Evolutionary conservation across 2,329 filamentous ascomycete genomes (phyloP).

Genomic region (Aspergillus pseudonomiae): DNA sequence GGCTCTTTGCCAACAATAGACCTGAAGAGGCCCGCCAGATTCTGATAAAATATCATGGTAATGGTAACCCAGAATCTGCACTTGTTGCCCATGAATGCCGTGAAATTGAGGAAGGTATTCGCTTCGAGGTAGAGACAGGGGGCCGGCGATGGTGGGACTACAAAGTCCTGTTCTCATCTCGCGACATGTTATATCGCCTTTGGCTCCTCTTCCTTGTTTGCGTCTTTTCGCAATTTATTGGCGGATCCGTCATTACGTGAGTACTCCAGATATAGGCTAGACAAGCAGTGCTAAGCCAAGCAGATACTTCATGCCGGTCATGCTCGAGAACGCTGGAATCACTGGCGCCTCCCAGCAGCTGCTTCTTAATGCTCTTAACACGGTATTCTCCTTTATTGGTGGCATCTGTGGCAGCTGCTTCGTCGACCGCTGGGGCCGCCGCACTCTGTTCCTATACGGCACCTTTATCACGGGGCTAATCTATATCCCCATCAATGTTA

Average conservation of each 20-base stretch:
- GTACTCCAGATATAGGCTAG: not conserved
- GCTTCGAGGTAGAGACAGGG: conserved; percentile 10
- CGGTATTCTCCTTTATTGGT: conserved; percentile 11
- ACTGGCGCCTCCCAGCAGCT: conserved; percentile 8
- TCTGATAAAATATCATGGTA: conserved; percentile 63
- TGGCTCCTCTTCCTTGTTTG: conserved; percentile 14
- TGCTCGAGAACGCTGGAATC: conserved; percentile 13
- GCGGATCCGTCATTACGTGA: conserved; percentile 13
- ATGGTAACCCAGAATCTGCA: conserved; percentile 41
- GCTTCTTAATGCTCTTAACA: conserved; percentile 13
- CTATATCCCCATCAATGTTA: conserved; percentile 14
- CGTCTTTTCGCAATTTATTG: conserved; percentile 13
- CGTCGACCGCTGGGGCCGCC: conserved; percentile 12
- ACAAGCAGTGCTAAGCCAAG: not conserved
- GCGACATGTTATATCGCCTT: conserved; percentile 13
- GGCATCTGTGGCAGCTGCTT: conserved; percentile 12
- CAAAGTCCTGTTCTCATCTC: conserved; percentile 4
- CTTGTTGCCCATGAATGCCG: conserved; percentile 28
- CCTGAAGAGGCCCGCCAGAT: conserved; percentile 60
- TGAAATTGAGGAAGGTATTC: conserved; percentile 23
- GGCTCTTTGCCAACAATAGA: conserved; percentile 62
- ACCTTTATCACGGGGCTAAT: conserved; percentile 14
- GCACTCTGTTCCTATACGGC: conserved; percentile 14
- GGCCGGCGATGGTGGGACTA: conserved; percentile 16
- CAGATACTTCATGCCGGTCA: conserved; percentile 15